Evolutionary conservation across 2,329 filamentous ascomycete species (phyloP), one percentile per base, ranked within the genome.

Genomic region (Alternaria conjuncta): DNA sequence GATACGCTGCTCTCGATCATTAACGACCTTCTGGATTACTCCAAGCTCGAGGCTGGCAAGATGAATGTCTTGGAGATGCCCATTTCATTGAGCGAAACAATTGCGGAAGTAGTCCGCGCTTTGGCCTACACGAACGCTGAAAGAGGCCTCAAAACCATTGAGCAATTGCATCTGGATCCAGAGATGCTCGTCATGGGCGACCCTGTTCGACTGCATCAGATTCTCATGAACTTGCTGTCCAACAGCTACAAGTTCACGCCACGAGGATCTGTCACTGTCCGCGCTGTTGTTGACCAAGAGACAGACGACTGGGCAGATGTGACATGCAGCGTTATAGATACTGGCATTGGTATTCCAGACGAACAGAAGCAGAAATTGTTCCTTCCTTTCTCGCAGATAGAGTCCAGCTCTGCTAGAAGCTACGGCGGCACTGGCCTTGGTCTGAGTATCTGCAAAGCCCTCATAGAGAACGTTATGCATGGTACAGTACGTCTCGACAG

Each of bases 221-320:
- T 85, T 41, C 69, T 85, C 30, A 92, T 92, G 69, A 97, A 97
- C 74, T 86, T 97, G 25, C 91, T 97, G 46, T 92, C 92, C 66
- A 97, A 97, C 82, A 95, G 92, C 75, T 90, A 97, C 79, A 97
- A 97, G 77, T 97, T 97, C 76, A 97, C 94, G 0, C 92, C 94
- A 61, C 87, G 90, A 61, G 94, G 94, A 1, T 92, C 91, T 0
- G 92, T 97, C 62, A 96, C 92, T 0, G 93, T 97, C 55, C 89
- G 89, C 50, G 92, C 93, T 5, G 87, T 87, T 23, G 86, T 94
- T 20, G 89, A 93, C 49, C 84, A 85, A 8, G 92, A 97, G 75
- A 90, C 89, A 10, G 84, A 87, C 13, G 88, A 92, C 43, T 87
- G 86, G 61, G 89, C 93, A 7, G 90, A 89, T 25, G 84, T 97